Percentiles rank a stretch among this genome's conserved stretches.
phyloP scores from a whole-genome alignment of 225 moss, liverwort and hornwort genomes.

The Polytrichum formosum region DNA sequence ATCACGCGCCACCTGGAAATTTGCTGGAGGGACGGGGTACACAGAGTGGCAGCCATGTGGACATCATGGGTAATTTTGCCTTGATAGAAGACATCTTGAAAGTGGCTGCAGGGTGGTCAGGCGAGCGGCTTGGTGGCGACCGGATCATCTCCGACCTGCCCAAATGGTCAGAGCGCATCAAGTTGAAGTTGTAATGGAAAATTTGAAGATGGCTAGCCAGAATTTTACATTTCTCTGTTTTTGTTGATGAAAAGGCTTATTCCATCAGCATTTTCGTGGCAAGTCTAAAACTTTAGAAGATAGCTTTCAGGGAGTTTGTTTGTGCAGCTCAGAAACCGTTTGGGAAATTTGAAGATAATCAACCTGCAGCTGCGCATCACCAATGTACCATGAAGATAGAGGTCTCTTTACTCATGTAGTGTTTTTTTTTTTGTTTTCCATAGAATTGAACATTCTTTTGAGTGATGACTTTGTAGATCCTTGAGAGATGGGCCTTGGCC shows the following conservation, averaged over 20 bases:
- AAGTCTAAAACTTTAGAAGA: constrained; percentile 10
- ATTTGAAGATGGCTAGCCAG: neutral
- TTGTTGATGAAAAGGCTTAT: neutral
- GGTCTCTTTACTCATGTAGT: too few relatives aligned
- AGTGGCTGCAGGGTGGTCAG: constrained; percentile 72
- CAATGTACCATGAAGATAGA: constrained; percentile 26
- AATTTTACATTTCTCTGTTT: neutral
- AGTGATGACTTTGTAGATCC: too few relatives aligned
- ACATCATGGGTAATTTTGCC: constrained; percentile 96
- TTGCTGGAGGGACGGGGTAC: constrained; percentile 88
- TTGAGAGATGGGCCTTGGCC: too few relatives aligned
- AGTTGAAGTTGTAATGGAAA: constrained; percentile 41
- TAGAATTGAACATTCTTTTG: too few relatives aligned
- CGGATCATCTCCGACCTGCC: constrained; percentile 59
- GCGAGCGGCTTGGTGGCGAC: constrained; percentile 72
- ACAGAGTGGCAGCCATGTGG: constrained; percentile 87
- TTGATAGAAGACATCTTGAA: constrained; percentile 83
- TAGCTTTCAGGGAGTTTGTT: constrained; percentile 10
- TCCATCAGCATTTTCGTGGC: constrained; percentile 12
- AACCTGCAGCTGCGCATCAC: neutral
- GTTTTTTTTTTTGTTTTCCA: too few relatives aligned
- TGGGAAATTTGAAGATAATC: constrained; percentile 8
- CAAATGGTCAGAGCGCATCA: constrained; percentile 73
- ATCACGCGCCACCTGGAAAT: constrained; percentile 74
- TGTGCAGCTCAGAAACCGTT: constrained; percentile 1